Percentiles rank a stretch among this genome's conserved stretches.
Evolutionary conservation across 1,284 basidiomycete genomes (phyloP).

Genomic region (Tremellales sp.): DNA sequence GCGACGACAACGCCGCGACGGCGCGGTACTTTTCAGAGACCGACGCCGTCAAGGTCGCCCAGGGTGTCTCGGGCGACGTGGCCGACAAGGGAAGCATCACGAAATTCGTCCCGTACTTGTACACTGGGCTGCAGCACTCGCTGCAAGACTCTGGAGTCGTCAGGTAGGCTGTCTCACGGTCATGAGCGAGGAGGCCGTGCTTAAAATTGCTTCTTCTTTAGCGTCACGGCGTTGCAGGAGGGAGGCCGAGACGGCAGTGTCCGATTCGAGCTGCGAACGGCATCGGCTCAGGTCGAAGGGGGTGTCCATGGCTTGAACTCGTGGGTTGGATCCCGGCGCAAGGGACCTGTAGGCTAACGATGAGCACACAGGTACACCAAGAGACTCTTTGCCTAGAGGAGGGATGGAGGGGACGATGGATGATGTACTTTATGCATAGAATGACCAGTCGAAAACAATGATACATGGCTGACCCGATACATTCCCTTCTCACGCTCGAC

Average conservation of each 20-base stretch:
- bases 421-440: background rate
- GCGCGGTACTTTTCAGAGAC: slow-evolving; percentile 96
- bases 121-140: slow-evolving; percentile 91
- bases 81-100: slow-evolving; percentile 94
- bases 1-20: slow-evolving; percentile 88
- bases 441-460: background rate
- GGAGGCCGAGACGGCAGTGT: slow-evolving; percentile 66
- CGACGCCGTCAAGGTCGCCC: slow-evolving; percentile 92
- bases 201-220: slow-evolving; percentile 10
- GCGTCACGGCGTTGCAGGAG: slow-evolving; percentile 55
- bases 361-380: slow-evolving; percentile 64
- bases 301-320: slow-evolving; percentile 90
- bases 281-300: slow-evolving; percentile 93
- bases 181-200: slow-evolving; percentile 1
- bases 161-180: slow-evolving; percentile 53
- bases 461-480: background rate
- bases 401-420: background rate
- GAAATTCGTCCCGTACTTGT: slow-evolving; percentile 87
- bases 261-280: slow-evolving; percentile 90
- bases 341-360: slow-evolving; percentile 50
- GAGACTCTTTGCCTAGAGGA: slow-evolving; percentile 55
- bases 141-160: slow-evolving; percentile 88
- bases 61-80: slow-evolving; percentile 94
- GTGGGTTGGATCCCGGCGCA: no score
- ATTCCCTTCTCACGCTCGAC: background rate